Evolutionary conservation across 1,284 basidiomycete genomes (phyloP), one percentile per base, ranked within the genome.

Genomic region (Gymnopus androsaceus): DNA sequence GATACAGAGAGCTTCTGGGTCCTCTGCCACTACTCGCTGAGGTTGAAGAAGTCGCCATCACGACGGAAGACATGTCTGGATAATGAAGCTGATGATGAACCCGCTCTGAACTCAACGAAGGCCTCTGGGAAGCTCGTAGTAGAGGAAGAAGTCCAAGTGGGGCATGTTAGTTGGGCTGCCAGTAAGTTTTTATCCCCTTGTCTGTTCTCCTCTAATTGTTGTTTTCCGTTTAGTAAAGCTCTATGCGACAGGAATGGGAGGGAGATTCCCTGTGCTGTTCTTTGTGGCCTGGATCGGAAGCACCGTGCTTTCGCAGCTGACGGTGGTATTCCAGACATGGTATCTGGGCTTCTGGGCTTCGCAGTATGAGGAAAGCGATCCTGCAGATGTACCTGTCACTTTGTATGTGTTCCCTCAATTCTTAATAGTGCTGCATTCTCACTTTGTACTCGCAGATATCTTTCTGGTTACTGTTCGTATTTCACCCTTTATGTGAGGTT

Each of bases 281-380:
- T 70, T 69, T 60, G 52, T 60, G 9, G 30, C 64, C 12, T 67
- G 66, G 54, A 21, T 71, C 17, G 46, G 56, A 15, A 59, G 61
- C 5, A 55, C 70, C 46, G 37, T 67, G 8, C 19, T 67, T 4
- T 61, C 62, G 3, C 64, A 71, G 36, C 44, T 66, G 27, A 48
- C 56, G 14, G 59, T 61, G 17, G 68, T 72, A 0, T 72, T 75
- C 50, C 75, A 80, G 60, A 72, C 71, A 1, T 82, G 77, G 72
- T 83, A 79, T 70, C 71, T 84, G 8, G 82, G 80, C 33, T 69
- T 72, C 47, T 84, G 80, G 81, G 75, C 80, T 2, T 59, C 68
- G 14, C 78, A 81, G 37, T 84, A 83, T 61, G 72, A 76, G 33
- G 55, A 58, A 0, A 68, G 67, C 28, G 50, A 63, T 30, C 49